Percentiles rank a stretch among this genome's conserved stretches.
phyloP scores from a whole-genome alignment of 2,329 filamentous ascomycete genomes.

The Stromatinia cepivora region DNA sequence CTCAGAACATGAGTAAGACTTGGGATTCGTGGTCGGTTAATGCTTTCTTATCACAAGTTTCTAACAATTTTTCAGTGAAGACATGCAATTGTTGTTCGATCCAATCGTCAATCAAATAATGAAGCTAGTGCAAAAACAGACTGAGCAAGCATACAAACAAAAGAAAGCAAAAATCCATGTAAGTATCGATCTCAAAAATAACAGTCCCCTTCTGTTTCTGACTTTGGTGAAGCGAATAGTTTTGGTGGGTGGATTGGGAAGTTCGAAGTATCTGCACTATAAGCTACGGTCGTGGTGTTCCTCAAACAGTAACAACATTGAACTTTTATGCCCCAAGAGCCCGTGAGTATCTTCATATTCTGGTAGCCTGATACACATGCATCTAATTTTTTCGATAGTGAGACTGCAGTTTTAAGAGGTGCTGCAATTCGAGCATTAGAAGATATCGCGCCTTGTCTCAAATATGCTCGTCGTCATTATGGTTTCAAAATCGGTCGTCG shows the following conservation, averaged over 20 bases:
- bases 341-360: slow-evolving; percentile 23
- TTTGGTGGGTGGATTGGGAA: slow-evolving; percentile 30
- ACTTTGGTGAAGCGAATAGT: slow-evolving; percentile 27
- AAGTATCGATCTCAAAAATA: not conserved
- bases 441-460: slow-evolving; percentile 24
- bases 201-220: not conserved
- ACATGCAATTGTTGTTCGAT: slow-evolving; percentile 34
- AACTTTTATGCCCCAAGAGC: slow-evolving; percentile 26
- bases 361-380: not conserved
- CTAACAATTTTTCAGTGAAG: slow-evolving; percentile 22
- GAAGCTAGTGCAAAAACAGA: slow-evolving; percentile 29
- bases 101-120: slow-evolving; percentile 30
- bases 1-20: not conserved
- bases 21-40: not conserved
- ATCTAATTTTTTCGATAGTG: slow-evolving; percentile 24
- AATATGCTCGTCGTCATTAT: slow-evolving; percentile 27
- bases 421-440: slow-evolving; percentile 27
- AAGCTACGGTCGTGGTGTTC: slow-evolving; percentile 28
- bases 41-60: not conserved
- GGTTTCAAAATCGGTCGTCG: not conserved
- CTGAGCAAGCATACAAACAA: slow-evolving; percentile 23
- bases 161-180: slow-evolving; percentile 29
- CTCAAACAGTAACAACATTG: slow-evolving; percentile 28
- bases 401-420: slow-evolving; percentile 29
- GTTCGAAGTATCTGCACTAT: slow-evolving; percentile 29